Percentiles rank a stretch among this genome's conserved stretches.
phyloP scores from a whole-genome alignment of 2,329 filamentous ascomycete genomes.

The Aschersonia sp. region DNA sequence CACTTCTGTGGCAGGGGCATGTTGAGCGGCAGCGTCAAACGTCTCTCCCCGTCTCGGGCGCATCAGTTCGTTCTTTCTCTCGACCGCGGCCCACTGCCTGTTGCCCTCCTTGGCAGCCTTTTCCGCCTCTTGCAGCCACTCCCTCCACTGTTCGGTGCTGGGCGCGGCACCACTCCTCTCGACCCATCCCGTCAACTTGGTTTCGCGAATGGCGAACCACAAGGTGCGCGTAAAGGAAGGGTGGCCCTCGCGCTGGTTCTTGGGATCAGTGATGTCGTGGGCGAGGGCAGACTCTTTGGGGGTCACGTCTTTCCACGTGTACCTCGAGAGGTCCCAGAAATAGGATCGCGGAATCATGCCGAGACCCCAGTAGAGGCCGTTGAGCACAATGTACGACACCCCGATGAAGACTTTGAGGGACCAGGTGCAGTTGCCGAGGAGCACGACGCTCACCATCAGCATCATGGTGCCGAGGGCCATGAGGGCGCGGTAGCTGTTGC shows the following conservation, averaged over 20 bases:
- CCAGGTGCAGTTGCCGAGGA: constrained; percentile 49
- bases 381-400: constrained; percentile 41
- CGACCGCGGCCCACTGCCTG: constrained; percentile 30
- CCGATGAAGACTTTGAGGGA: constrained; percentile 44
- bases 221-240: constrained; percentile 40
- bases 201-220: constrained; percentile 44
- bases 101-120: constrained; percentile 17
- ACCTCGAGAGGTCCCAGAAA: constrained; percentile 45
- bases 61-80: constrained; percentile 34
- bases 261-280: constrained; percentile 12
- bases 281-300: constrained; percentile 22
- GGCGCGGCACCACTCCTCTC: constrained; percentile 35
- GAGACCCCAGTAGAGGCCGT: constrained; percentile 43
- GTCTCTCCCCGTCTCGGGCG: constrained; percentile 10
- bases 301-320: constrained; percentile 26
- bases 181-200: constrained; percentile 37
- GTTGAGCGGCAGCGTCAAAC: constrained; percentile 14
- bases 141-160: constrained; percentile 33
- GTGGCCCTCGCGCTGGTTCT: constrained; percentile 22
- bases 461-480: constrained; percentile 44
- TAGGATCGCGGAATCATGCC: constrained; percentile 30
- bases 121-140: constrained; percentile 37
- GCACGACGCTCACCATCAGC: constrained; percentile 45
- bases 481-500: constrained; percentile 31
- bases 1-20: constrained; percentile 14